Conservation (phyloP, 148 eudicot genomes). For the Hydrangea macrophylla region DNA sequence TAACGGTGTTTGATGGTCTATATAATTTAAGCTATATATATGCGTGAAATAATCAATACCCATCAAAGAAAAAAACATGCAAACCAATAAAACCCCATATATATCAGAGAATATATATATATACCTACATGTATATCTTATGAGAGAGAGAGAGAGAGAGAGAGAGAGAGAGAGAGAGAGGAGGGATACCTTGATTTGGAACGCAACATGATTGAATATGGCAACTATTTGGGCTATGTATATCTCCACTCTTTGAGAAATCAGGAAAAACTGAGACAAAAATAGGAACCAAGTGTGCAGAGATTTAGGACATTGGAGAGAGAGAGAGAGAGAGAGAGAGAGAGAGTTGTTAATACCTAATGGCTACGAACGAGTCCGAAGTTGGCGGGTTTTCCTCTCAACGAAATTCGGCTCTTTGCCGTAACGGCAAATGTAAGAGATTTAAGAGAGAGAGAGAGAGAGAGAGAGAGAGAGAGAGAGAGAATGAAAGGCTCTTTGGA, state of each 20-base stretch:
- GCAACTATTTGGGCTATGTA: constrained; percentile 2
- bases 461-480: not conserved
- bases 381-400: constrained; percentile 30
- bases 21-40: not conserved
- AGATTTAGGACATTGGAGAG: not conserved
- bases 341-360: not conserved
- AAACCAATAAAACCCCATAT: constrained; percentile 16
- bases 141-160: too few species aligned
- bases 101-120: constrained; percentile 10
- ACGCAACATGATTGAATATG: constrained; percentile 28
- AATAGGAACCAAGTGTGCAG: not conserved
- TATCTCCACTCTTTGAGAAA: constrained; percentile 27
- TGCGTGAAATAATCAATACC: not conserved
- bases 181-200: constrained; percentile 37
- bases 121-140: constrained; percentile 3
- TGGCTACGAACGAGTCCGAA: constrained; percentile 21
- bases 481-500: not conserved
- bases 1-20: not conserved
- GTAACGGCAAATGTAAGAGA: constrained; percentile 10
- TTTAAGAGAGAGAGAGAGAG: not conserved
- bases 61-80: not conserved
- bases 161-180: constrained; percentile 23
- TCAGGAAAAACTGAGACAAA: constrained; percentile 9
- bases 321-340: not conserved
- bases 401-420: not conserved